Evolutionary conservation across 768 basidiomycete genomes (phyloP).

Genomic region (Coprinopsis marcescibilis): DNA sequence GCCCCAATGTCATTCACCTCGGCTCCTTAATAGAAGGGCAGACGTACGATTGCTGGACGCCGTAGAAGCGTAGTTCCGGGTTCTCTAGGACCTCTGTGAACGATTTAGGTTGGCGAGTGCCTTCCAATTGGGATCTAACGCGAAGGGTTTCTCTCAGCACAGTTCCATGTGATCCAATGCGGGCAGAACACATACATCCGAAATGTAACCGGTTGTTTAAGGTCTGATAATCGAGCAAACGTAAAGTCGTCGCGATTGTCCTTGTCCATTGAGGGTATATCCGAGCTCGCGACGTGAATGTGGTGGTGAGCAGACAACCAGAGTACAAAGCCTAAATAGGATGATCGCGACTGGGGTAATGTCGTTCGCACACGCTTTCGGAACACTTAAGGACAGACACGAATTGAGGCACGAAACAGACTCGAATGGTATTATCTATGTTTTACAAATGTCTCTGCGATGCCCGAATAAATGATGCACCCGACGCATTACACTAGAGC

Average conservation of each 20-base stretch:
- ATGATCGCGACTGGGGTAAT: no score
- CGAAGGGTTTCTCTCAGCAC: not conserved
- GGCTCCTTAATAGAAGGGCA: slow-evolving; percentile 21
- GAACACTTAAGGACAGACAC: no score
- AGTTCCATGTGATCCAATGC: not conserved
- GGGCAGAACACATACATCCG: slow-evolving; percentile 55
- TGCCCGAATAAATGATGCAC: not conserved
- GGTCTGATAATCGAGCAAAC: slow-evolving; percentile 85
- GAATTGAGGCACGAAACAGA: no score
- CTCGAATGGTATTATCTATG: slow-evolving; percentile 1
- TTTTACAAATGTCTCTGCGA: not conserved
- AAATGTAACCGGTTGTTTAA: slow-evolving; percentile 83
- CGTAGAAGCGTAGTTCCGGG: slow-evolving; percentile 78
- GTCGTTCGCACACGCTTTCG: no score
- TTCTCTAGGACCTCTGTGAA: slow-evolving; percentile 80
- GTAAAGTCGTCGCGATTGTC: slow-evolving; percentile 82
- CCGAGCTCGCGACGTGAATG: not conserved
- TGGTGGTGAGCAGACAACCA: not conserved
- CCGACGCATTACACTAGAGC: not conserved
- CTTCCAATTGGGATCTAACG: slow-evolving; percentile 78
- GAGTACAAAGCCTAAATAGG: not conserved
- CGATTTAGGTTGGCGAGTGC: slow-evolving; percentile 60
- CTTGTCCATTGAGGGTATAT: slow-evolving; percentile 37
- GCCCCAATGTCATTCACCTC: not conserved
- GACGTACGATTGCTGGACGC: slow-evolving; percentile 72